phyloP scores from a whole-genome alignment of 441 rosid species.

The Jatropha podagrica region DNA sequence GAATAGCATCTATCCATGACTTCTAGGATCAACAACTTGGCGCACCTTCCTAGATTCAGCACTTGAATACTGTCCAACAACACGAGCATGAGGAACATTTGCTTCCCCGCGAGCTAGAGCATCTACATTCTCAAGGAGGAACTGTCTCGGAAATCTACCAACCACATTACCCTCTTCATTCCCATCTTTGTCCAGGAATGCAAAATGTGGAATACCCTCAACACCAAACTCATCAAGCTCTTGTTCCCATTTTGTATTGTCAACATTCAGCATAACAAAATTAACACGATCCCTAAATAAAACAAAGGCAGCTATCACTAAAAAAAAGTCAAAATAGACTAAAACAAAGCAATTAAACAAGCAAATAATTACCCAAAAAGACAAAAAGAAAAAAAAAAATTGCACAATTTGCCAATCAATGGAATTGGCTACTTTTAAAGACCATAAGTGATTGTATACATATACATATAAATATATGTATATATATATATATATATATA shows the following conservation, averaged over 20 bases:
- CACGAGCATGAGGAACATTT: conserved; percentile 77
- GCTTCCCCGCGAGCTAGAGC: conserved; percentile 76
- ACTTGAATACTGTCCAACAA: conserved; percentile 75
- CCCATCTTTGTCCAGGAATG: conserved; percentile 78
- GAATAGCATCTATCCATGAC: conserved; percentile 62
- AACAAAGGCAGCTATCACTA: neutral
- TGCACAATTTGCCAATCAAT: neutral
- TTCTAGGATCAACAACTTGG: conserved; percentile 79
- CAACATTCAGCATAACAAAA: conserved; percentile 95
- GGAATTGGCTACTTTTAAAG: neutral
- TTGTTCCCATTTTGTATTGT: conserved; percentile 97
- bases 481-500: neutral
- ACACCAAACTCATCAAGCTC: conserved; percentile 95
- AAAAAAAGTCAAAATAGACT: neutral
- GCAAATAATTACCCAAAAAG: neutral
- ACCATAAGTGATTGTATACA: neutral
- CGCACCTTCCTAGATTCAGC: conserved; percentile 71
- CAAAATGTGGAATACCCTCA: conserved; percentile 92
- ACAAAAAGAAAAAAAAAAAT: neutral
- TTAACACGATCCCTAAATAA: conserved; percentile 71
- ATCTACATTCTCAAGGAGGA: conserved; percentile 73
- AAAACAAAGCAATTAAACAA: neutral
- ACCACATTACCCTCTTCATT: conserved; percentile 95
- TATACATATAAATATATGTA: neutral
- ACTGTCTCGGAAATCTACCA: conserved; percentile 80